phyloP scores from a whole-genome alignment of 495 filamentous ascomycete genomes.

The Podospora pseudoanserina region DNA sequence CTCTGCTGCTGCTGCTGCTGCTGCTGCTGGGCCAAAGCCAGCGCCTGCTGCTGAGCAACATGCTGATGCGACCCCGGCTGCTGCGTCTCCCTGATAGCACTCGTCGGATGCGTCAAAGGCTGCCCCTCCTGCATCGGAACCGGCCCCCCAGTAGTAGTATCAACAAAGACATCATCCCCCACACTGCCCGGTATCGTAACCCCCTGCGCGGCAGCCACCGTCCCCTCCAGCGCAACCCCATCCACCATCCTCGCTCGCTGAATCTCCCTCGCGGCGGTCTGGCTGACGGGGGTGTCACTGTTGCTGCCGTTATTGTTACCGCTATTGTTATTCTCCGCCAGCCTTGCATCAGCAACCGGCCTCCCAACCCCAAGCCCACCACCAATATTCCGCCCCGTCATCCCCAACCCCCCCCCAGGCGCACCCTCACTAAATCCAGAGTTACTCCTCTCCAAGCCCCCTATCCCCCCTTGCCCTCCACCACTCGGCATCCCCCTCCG shows the following conservation, averaged over 20 bases:
- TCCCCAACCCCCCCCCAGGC: too few species aligned
- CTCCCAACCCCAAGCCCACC: background rate
- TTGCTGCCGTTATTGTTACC: constrained; percentile 9
- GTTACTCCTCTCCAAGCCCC: constrained; percentile 39
- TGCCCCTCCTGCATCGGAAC: constrained; percentile 32
- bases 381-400: background rate
- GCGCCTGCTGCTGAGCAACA: constrained; percentile 11
- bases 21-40: constrained; percentile 14
- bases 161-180: constrained; percentile 40
- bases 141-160: constrained; percentile 43
- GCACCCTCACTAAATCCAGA: constrained; percentile 41
- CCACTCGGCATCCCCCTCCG: constrained; percentile 23
- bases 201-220: constrained; percentile 7
- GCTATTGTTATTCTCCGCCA: background rate
- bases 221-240: constrained; percentile 37
- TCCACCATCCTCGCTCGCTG: constrained; percentile 45
- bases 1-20: constrained; percentile 17
- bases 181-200: constrained; percentile 19
- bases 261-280: constrained; percentile 40
- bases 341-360: background rate
- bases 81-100: constrained; percentile 36
- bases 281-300: constrained; percentile 40
- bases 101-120: constrained; percentile 28
- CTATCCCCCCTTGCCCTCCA: too few species aligned
- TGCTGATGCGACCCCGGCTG: constrained; percentile 26